phyloP scores from a whole-genome alignment of 257 asterid genomes.

The Sherardia arvensis region DNA sequence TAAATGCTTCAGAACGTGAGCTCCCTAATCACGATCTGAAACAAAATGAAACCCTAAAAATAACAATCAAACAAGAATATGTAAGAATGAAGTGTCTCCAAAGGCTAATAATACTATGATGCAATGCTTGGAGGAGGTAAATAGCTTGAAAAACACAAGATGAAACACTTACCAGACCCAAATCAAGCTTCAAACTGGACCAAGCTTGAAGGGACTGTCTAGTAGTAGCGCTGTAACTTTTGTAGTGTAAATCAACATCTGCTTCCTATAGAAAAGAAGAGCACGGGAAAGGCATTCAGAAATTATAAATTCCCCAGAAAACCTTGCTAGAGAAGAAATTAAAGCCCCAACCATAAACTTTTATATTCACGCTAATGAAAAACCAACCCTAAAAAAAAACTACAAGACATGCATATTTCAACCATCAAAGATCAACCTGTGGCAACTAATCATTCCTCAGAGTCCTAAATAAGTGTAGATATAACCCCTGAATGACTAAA shows the following conservation, averaged over 20 bases:
- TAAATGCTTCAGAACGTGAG: not conserved
- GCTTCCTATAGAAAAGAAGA: slow-evolving; percentile 43
- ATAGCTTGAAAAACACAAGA: not conserved
- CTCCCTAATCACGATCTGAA: not conserved
- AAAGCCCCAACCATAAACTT: not conserved
- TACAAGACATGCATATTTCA: not conserved
- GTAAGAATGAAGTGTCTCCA: not conserved
- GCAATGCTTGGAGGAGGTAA: not conserved
- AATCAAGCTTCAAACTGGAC: slow-evolving; percentile 82
- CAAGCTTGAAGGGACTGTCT: slow-evolving; percentile 85
- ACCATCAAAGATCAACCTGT: not conserved
- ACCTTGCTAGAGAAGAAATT: not conserved
- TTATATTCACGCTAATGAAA: too few species aligned
- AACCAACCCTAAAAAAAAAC: too few species aligned
- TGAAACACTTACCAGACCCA: slow-evolving; percentile 72
- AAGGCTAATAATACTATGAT: not conserved
- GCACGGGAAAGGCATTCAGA: not conserved
- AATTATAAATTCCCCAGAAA: not conserved
- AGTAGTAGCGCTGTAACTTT: slow-evolving; percentile 65
- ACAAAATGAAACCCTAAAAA: not conserved
- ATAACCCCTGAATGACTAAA: not conserved
- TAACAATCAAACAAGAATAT: not conserved
- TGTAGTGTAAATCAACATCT: slow-evolving; percentile 63
- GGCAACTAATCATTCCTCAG: not conserved
- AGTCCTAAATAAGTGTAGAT: not conserved